Evolutionary conservation across 1,139 yeast genomes (phyloP).

Genomic region (Saccharomyces hybrid): DNA sequence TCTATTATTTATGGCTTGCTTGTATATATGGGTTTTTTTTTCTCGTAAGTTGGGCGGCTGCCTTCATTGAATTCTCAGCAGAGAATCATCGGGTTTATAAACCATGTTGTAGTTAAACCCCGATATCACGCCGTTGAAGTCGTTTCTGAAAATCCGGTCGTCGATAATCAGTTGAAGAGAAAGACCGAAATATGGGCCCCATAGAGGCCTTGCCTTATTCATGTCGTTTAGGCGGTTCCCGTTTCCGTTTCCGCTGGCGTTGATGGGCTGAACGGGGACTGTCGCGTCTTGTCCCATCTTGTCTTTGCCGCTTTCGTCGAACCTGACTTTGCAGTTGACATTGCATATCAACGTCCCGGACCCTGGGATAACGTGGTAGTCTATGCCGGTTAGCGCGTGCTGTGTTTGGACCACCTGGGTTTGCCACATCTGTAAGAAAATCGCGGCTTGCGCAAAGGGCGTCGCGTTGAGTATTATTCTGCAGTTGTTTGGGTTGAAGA

Average conservation of each 20-base stretch:
- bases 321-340: slow-evolving; percentile 57
- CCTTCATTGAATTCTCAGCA: slow-evolving; percentile 30
- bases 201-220: slow-evolving; percentile 33
- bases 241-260: slow-evolving; percentile 9
- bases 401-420: slow-evolving; percentile 48
- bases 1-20: background rate
- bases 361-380: slow-evolving; percentile 67
- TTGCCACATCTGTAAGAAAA: slow-evolving; percentile 61
- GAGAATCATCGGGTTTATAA: slow-evolving; percentile 51
- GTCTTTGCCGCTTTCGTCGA: slow-evolving; percentile 65
- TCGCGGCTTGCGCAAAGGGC: slow-evolving; percentile 53
- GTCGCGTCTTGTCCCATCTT: slow-evolving; percentile 56
- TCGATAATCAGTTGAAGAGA: slow-evolving; percentile 53
- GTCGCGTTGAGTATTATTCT: slow-evolving; percentile 55
- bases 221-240: slow-evolving; percentile 13
- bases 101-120: slow-evolving; percentile 60
- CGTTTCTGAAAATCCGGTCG: slow-evolving; percentile 42
- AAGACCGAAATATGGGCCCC: slow-evolving; percentile 69
- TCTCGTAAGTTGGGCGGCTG: background rate
- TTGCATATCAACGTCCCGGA: slow-evolving; percentile 49
- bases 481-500: slow-evolving; percentile 35
- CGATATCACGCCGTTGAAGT: slow-evolving; percentile 42
- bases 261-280: slow-evolving; percentile 12
- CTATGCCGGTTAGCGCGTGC: slow-evolving; percentile 56
- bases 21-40: slow-evolving; percentile 3